These are phyloP conservation scores for Fusarium devonianum DNA, from an alignment of 2,329 filamentous ascomycete genomes.

Conservation along the genomic window DNA sequence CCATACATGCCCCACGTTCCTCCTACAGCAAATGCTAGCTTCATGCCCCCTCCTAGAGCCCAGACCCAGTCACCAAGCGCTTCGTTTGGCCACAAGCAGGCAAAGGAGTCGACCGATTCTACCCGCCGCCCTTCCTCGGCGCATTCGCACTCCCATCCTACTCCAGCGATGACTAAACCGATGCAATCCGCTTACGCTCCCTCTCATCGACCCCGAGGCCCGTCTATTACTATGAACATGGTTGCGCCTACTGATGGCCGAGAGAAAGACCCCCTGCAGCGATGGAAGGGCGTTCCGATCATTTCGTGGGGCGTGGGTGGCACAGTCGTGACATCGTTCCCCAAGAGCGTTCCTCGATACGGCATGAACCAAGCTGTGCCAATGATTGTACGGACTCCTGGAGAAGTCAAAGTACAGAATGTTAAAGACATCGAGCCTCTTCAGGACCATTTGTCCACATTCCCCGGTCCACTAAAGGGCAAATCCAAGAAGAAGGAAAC, in stretches of 20 bases:
- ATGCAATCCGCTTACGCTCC: constrained; percentile 42
- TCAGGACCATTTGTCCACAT: constrained; percentile 76
- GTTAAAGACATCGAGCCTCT: constrained; percentile 77
- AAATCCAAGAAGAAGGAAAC: constrained; percentile 98
- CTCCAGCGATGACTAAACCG: constrained; percentile 43
- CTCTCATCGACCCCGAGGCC: constrained; percentile 55
- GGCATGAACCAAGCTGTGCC: constrained; percentile 75
- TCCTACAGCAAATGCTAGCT: constrained; percentile 48
- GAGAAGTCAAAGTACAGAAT: constrained; percentile 80
- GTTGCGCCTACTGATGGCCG: constrained; percentile 70
- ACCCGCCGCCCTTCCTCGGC: constrained; percentile 63
- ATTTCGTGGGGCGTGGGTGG: constrained; percentile 91
- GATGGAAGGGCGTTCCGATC: constrained; percentile 90
- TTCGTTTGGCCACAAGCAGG: constrained; percentile 49
- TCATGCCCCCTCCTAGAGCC: constrained; percentile 64
- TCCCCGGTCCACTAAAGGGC: constrained; percentile 86
- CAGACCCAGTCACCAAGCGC: constrained; percentile 69
- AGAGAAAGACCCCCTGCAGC: constrained; percentile 78
- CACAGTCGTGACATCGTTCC: constrained; percentile 82
- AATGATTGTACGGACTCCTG: constrained; percentile 81
- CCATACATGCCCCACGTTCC: constrained; percentile 58
- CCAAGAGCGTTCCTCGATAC: constrained; percentile 87
- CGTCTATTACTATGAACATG: constrained; percentile 64
- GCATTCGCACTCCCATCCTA: constrained; percentile 53
- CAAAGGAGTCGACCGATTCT: constrained; percentile 49